phyloP scores from a whole-genome alignment of 164 flowering plant species.

The Stephania yunnanensis region DNA sequence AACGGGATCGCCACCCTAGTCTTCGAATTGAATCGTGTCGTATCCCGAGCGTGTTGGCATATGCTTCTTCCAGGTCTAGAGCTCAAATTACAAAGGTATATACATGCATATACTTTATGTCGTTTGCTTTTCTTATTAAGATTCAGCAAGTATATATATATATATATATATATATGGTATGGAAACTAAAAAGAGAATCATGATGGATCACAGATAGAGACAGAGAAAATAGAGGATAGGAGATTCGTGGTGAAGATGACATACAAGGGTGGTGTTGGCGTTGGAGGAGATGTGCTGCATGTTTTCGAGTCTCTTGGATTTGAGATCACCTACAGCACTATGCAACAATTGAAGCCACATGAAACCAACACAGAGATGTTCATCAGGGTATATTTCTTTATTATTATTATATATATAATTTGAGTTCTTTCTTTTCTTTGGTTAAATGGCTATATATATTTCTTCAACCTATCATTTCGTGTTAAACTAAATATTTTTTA shows the following conservation, averaged over 20 bases:
- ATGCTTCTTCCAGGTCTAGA: constrained; percentile 1
- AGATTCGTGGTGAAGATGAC: constrained; percentile 11
- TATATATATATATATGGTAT: no score
- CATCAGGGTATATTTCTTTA: constrained; percentile 6
- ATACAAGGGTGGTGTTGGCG: constrained; percentile 4
- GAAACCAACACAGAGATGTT: not conserved
- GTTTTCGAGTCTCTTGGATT: constrained; percentile 12
- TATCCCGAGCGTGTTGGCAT: not conserved
- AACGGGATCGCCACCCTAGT: not conserved
- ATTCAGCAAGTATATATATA: no score
- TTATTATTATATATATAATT: no score
- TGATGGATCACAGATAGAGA: constrained; percentile 9
- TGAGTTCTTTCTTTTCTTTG: no score
- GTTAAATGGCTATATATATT: no score
- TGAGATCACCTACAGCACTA: constrained; percentile 9
- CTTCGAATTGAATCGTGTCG: not conserved
- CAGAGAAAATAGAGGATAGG: constrained; percentile 12
- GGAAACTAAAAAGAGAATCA: not conserved
- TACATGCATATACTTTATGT: no score
- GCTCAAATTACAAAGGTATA: constrained; percentile 18
- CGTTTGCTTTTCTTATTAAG: no score
- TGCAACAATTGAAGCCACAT: constrained; percentile 7
- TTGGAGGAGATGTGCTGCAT: constrained; percentile 3
- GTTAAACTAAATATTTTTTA: no score
- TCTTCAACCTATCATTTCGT: no score